Conservation (phyloP, 441 rosid genomes). For the Corymbia calophylla region DNA sequence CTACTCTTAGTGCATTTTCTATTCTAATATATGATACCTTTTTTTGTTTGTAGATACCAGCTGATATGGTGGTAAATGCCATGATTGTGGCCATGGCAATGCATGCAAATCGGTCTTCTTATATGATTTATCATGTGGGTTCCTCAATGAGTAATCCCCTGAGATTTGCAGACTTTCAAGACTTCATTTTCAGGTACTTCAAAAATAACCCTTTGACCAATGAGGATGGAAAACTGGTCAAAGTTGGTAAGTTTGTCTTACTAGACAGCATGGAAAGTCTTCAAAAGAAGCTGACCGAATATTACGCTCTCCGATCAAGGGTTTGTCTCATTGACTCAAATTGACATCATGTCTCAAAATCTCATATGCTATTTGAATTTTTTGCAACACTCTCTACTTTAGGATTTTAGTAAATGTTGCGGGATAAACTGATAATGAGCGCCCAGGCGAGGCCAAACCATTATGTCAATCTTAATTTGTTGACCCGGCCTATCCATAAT, state of each 20-base stretch:
- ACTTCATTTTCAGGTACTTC: background rate
- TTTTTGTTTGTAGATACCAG: background rate
- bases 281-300: background rate
- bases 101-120: background rate
- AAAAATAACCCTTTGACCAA: background rate
- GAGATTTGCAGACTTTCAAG: background rate
- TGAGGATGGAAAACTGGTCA: constrained; percentile 4
- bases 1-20: too few species aligned
- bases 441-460: too few species aligned
- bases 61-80: background rate
- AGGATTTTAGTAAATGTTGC: too few species aligned
- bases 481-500: too few species aligned
- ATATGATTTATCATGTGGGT: background rate
- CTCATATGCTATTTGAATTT: too few species aligned
- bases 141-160: background rate
- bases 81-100: background rate
- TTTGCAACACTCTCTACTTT: too few species aligned
- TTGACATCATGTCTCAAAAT: too few species aligned
- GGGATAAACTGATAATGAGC: too few species aligned
- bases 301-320: background rate
- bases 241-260: background rate
- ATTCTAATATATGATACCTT: too few species aligned
- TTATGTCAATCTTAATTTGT: too few species aligned
- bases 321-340: background rate
- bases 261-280: background rate